phyloP scores from a whole-genome alignment of 192 early-diverging fungal species.

The Mycoemilia scoparia region DNA sequence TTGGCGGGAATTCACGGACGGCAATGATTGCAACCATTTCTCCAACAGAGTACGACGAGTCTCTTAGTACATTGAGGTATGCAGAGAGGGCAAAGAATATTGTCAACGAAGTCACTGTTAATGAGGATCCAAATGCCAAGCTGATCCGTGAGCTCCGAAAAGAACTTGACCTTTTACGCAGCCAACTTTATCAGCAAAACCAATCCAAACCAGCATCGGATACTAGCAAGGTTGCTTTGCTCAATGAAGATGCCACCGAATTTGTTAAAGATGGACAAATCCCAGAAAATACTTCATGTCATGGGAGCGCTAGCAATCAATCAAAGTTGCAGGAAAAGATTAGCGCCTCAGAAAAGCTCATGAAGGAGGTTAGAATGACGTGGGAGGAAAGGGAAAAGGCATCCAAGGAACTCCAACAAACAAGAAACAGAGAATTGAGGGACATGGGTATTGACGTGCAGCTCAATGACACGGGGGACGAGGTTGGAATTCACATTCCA shows the following conservation, averaged over 20 bases:
- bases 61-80: slow-evolving; percentile 72
- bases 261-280: no score
- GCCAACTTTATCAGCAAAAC: slow-evolving; percentile 31
- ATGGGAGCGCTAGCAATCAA: slow-evolving; percentile 5
- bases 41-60: slow-evolving; percentile 56
- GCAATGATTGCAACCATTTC: slow-evolving; percentile 67
- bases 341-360: slow-evolving; percentile 66
- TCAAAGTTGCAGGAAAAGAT: slow-evolving; percentile 53
- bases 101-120: slow-evolving; percentile 78
- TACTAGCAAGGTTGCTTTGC: no score
- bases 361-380: slow-evolving; percentile 61
- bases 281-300: no score
- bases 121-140: slow-evolving; percentile 67
- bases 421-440: slow-evolving; percentile 52
- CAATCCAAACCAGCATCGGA: no score
- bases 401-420: slow-evolving; percentile 51
- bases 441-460: slow-evolving; percentile 65
- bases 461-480: slow-evolving; percentile 29
- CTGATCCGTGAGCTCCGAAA: slow-evolving; percentile 68
- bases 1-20: slow-evolving; percentile 72
- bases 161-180: slow-evolving; percentile 49
- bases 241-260: no score
- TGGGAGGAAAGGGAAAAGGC: slow-evolving; percentile 64
- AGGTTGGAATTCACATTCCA: slow-evolving; percentile 56
- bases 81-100: slow-evolving; percentile 82